A percentile compares a stretch with the other conserved stretches of the same genome.
Evolutionary conservation across 148 eudicot genomes (phyloP).

Genomic region (Euryodendron excelsum): DNA sequence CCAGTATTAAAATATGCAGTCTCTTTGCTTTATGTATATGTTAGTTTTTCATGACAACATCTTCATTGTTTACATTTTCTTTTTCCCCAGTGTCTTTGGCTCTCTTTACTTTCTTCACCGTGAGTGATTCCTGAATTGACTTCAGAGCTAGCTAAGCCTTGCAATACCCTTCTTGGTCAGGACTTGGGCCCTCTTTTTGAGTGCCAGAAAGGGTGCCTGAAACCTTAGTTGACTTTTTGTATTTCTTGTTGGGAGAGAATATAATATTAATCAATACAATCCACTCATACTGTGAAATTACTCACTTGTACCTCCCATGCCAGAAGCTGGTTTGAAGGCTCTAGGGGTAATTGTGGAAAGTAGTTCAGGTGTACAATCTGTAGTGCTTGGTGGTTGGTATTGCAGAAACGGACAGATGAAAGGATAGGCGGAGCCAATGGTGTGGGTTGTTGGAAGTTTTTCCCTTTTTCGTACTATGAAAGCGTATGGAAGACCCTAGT

Average conservation of each 20-base stretch:
- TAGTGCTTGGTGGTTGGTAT: neutral
- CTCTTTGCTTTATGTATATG: neutral
- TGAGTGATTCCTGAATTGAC: neutral
- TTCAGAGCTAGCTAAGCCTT: neutral
- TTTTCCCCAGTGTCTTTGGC: slow-evolving; percentile 1
- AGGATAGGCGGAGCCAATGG: slow-evolving; percentile 9
- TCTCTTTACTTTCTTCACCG: neutral
- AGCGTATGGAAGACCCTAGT: neutral
- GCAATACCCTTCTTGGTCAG: too few species aligned
- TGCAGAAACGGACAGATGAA: neutral
- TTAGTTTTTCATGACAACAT: neutral
- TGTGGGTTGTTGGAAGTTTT: slow-evolving; percentile 6
- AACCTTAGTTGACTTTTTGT: slow-evolving; percentile 23
- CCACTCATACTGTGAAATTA: neutral
- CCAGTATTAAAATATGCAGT: neutral
- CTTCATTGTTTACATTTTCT: neutral
- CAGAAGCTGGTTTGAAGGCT: neutral
- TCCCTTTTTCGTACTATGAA: neutral
- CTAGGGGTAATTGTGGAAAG: neutral
- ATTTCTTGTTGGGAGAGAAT: neutral
- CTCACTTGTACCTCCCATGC: neutral
- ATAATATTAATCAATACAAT: too few species aligned
- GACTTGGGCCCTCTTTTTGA: slow-evolving; percentile 2
- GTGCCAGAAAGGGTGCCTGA: slow-evolving; percentile 5
- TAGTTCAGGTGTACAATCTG: neutral